These are phyloP conservation scores for Diplogelasinospora grovesii DNA, from an alignment of 495 filamentous ascomycete species.

Conservation along the genomic window DNA sequence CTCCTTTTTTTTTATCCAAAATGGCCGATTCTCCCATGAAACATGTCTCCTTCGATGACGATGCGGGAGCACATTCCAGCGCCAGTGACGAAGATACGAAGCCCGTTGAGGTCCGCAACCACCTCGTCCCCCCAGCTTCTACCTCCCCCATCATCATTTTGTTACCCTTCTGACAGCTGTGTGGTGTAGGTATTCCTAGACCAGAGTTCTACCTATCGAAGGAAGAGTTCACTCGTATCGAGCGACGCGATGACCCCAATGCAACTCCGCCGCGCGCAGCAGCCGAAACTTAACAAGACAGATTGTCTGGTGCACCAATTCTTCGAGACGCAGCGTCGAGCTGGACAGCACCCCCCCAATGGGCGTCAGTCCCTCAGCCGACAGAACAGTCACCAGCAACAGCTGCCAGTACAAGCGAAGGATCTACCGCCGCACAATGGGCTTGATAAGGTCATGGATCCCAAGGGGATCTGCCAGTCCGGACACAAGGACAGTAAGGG, in stretches of 20 bases:
- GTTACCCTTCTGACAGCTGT: too few species aligned
- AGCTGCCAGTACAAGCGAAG: conserved; percentile 1
- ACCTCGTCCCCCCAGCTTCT: neutral
- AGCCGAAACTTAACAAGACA: conserved; percentile 31
- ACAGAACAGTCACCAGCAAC: too few species aligned
- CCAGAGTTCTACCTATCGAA: too few species aligned
- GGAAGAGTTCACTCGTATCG: conserved; percentile 78
- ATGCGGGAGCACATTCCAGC: conserved; percentile 19
- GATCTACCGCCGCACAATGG: conserved; percentile 24
- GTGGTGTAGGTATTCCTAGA: too few species aligned
- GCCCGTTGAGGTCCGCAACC: conserved; percentile 33
- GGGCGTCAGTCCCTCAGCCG: neutral
- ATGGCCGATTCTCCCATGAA: too few species aligned
- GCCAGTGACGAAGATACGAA: conserved; percentile 36
- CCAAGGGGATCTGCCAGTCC: conserved; percentile 19
- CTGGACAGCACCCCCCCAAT: conserved; percentile 2
- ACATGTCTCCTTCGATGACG: too few species aligned
- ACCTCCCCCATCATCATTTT: neutral
- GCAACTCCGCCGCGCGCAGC: conserved; percentile 33
- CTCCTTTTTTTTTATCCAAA: too few species aligned
- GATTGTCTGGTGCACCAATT: conserved; percentile 82
- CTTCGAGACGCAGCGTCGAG: conserved; percentile 49
- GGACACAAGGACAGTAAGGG: neutral
- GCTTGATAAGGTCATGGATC: conserved; percentile 25
- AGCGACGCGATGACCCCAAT: conserved; percentile 42